A percentile compares a stretch with the other conserved stretches of the same genome.
These are phyloP conservation scores for Populus pruinosa DNA, from an alignment of 345 rosid genomes.

Conservation along the genomic window DNA sequence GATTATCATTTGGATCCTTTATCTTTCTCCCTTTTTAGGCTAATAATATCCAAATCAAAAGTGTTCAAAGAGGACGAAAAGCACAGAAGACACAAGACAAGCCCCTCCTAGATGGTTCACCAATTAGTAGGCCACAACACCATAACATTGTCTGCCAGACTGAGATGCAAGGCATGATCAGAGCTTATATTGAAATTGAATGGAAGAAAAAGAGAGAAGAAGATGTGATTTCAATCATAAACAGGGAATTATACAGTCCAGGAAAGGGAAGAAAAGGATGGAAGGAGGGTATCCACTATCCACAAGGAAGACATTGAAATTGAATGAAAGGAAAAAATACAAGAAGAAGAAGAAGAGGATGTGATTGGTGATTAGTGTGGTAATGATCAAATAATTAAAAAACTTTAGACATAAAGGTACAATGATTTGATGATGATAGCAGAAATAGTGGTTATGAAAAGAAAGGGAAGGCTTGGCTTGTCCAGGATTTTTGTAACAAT, in stretches of 20 bases:
- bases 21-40: not conserved
- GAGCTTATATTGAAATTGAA: not conserved
- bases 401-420: not conserved
- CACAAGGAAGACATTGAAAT: too few species aligned
- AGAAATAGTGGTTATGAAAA: conserved; percentile 16
- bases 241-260: not conserved
- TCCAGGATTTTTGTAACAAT: too few species aligned
- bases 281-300: not conserved
- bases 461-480: not conserved
- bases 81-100: too few species aligned
- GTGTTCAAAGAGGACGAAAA: not conserved
- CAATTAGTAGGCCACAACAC: conserved; percentile 5
- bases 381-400: conserved; percentile 16
- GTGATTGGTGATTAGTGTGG: not conserved
- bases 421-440: conserved; percentile 11
- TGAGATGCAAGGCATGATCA: not conserved
- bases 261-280: not conserved
- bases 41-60: not conserved
- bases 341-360: not conserved
- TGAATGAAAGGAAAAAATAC: not conserved
- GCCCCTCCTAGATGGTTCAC: conserved; percentile 1
- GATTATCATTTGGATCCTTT: not conserved
- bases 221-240: not conserved
- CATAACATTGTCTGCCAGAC: not conserved
- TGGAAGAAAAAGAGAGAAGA: too few species aligned